Conservation (phyloP, 2,329 filamentous ascomycete genomes). For the Aureobasidium sp. region DNA sequence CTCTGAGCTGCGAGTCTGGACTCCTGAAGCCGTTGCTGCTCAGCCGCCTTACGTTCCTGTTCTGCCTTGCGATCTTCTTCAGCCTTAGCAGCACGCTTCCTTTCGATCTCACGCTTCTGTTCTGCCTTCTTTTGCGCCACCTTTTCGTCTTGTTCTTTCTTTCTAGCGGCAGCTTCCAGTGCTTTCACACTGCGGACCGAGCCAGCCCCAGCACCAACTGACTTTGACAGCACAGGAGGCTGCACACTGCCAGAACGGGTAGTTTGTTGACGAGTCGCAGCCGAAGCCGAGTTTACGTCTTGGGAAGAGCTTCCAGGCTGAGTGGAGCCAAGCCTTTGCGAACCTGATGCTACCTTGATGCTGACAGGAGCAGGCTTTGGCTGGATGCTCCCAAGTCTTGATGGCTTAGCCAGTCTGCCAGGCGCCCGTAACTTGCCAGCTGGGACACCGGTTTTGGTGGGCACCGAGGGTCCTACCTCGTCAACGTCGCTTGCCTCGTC, state of each 20-base stretch:
- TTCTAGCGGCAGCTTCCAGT: conserved; percentile 67
- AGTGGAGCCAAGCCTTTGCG: conserved; percentile 27
- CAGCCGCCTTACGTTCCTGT: conserved; percentile 33
- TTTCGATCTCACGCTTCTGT: conserved; percentile 72
- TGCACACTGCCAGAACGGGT: conserved; percentile 17
- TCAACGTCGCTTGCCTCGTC: conserved; percentile 40
- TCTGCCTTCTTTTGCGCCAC: conserved; percentile 73
- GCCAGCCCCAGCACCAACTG: conserved; percentile 8
- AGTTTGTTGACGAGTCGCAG: conserved; percentile 12
- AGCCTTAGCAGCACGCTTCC: conserved; percentile 64
- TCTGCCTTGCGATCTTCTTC: conserved; percentile 47
- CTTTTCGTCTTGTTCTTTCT: conserved; percentile 77
- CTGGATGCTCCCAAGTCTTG: conserved; percentile 42
- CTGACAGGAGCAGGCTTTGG: conserved; percentile 65
- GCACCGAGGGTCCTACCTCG: conserved; percentile 55
- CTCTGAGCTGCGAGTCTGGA: conserved; percentile 32
- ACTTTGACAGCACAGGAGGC: conserved; percentile 5
- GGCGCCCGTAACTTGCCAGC: conserved; percentile 31
- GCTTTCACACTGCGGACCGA: conserved; percentile 39
- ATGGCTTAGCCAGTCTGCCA: conserved; percentile 31
- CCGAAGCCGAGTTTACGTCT: conserved; percentile 16
- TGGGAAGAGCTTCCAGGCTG: conserved; percentile 25
- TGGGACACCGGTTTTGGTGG: conserved; percentile 43
- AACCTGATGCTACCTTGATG: conserved; percentile 55
- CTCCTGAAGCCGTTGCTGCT: conserved; percentile 33